These are phyloP conservation scores for Amanita pseudoporphyria DNA, from an alignment of 768 basidiomycete genomes.

Conservation along the genomic window DNA sequence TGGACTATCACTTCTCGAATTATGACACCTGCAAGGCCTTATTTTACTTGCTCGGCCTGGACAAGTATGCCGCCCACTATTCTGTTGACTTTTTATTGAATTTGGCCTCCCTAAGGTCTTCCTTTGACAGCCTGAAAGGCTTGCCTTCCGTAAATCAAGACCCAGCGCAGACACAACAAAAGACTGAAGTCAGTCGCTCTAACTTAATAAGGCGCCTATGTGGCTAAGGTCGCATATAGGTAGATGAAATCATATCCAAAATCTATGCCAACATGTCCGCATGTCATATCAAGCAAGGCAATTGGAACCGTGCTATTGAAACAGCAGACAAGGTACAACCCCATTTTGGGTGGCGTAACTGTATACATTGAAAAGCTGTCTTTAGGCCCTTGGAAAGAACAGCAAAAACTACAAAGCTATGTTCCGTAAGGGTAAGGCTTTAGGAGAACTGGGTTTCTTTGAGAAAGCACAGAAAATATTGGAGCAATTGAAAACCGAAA, in stretches of 20 bases:
- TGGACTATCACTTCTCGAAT: no score
- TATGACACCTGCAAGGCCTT: no score
- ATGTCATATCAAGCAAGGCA: conserved; percentile 70
- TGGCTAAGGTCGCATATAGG: conserved; percentile 26
- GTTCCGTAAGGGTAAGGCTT: conserved; percentile 74
- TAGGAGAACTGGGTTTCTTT: conserved; percentile 67
- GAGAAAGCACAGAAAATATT: conserved; percentile 64
- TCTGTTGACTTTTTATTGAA: background rate
- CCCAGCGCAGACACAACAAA: conserved; percentile 34
- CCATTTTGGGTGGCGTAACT: background rate
- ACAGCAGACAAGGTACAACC: conserved; percentile 62
- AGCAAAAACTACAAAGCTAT: conserved; percentile 68
- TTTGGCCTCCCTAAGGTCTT: conserved; percentile 34
- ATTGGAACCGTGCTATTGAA: conserved; percentile 72
- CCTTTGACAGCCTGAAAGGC: conserved; percentile 39
- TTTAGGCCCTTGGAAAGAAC: conserved; percentile 66
- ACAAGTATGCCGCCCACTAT: conserved; percentile 45
- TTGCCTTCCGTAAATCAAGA: conserved; percentile 12
- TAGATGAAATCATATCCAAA: conserved; percentile 69
- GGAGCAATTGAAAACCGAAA: conserved; percentile 54
- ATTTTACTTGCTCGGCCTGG: conserved; percentile 64
- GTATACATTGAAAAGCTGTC: background rate
- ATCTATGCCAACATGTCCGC: conserved; percentile 82
- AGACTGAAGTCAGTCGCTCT: conserved; percentile 45
- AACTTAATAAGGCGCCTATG: conserved; percentile 8